Percentiles rank a stretch among this genome's conserved stretches.
Evolutionary conservation across 441 rosid genomes (phyloP).

Genomic region (Gossypium laxum): DNA sequence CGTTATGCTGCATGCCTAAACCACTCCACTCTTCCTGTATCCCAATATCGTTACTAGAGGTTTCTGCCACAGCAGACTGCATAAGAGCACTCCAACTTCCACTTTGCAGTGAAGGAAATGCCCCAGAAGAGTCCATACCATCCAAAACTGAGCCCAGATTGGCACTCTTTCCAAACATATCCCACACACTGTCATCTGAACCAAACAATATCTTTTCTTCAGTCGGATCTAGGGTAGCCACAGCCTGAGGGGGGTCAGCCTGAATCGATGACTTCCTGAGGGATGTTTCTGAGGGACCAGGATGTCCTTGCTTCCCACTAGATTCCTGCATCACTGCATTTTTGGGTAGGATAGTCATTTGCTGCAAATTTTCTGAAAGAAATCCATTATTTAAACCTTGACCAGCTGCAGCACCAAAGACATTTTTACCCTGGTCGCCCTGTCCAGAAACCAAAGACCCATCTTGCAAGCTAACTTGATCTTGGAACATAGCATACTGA

Average conservation of each 20-base stretch:
- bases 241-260: conserved; percentile 34
- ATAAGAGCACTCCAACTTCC: conserved; percentile 99
- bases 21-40: conserved; percentile 53
- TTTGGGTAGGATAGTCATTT: conserved; percentile 33
- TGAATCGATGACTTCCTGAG: conserved; percentile 33
- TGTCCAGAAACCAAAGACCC: conserved; percentile 39
- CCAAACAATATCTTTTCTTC: conserved; percentile 87
- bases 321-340: conserved; percentile 34
- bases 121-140: conserved; percentile 32
- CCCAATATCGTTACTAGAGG: conserved; percentile 34
- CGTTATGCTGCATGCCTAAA: conserved; percentile 24
- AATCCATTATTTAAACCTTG: conserved; percentile 33
- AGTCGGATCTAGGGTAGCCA: conserved; percentile 70
- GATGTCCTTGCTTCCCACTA: conserved; percentile 31
- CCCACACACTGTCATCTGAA: conserved; percentile 77
- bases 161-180: conserved; percentile 46
- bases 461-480: conserved; percentile 36
- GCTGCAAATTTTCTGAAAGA: conserved; percentile 36
- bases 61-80: conserved; percentile 81
- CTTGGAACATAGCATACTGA: conserved; percentile 34
- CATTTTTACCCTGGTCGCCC: conserved; percentile 32
- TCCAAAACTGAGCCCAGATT: conserved; percentile 40
- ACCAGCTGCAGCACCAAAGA: conserved; percentile 31
- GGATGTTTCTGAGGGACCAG: conserved; percentile 33
- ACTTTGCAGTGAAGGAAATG: conserved; percentile 65